Conservation (phyloP, 345 rosid genomes). For the Brassica napus region Da-Ae NC_063445.1:13816501-13817000, state of each 20-base stretch:
- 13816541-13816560: background rate
- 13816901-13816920: background rate
- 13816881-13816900: background rate
- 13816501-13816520: background rate
- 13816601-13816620: background rate
- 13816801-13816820: background rate
- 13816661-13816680: background rate
- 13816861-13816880: background rate
- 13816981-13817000: no score
- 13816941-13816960: no score
- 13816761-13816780: background rate
- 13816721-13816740: background rate
- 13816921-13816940: no score
- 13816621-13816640: background rate
- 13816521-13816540: background rate
- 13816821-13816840: background rate
- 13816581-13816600: conserved; percentile 13
- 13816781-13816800: background rate
- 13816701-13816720: no score
- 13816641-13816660: background rate
- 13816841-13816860: background rate
- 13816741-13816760: background rate
- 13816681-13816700: background rate
- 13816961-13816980: no score
- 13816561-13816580: background rate